These are phyloP conservation scores for Coemansia umbellata DNA, from an alignment of 192 early-diverging fungal genomes.

Conservation along the genomic window DNA sequence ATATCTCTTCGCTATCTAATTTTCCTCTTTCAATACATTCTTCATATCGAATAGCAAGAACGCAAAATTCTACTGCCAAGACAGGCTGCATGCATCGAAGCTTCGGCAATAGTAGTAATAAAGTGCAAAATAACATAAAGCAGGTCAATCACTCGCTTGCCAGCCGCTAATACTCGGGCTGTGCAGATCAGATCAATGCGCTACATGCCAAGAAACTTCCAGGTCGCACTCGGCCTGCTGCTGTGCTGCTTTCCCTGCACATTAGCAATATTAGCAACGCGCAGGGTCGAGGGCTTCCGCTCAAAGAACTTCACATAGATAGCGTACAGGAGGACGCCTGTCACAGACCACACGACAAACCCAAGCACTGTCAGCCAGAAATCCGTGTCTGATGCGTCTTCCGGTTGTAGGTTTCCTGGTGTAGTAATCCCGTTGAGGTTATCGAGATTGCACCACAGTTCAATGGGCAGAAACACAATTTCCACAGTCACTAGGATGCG, in stretches of 20 bases:
- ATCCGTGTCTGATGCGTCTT: slow-evolving; percentile 15
- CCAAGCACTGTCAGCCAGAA: slow-evolving; percentile 42
- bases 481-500: slow-evolving; percentile 36
- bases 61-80: too few species aligned
- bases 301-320: slow-evolving; percentile 44
- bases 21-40: too few species aligned
- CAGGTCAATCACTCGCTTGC: too few species aligned
- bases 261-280: slow-evolving; percentile 1
- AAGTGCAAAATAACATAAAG: too few species aligned
- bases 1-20: too few species aligned
- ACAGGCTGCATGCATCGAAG: too few species aligned
- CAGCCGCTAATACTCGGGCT: too few species aligned
- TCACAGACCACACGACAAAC: slow-evolving; percentile 31
- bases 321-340: slow-evolving; percentile 23
- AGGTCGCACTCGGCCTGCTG: too few species aligned
- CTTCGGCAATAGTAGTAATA: too few species aligned
- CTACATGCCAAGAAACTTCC: too few species aligned
- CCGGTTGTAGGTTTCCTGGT: slow-evolving; percentile 31
- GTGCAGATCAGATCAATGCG: too few species aligned
- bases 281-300: slow-evolving; percentile 14
- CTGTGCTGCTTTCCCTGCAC: slow-evolving; percentile 6
- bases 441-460: slow-evolving; percentile 47
- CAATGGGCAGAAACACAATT: slow-evolving; percentile 44
- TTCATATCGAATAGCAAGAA: too few species aligned
- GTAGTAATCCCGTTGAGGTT: slow-evolving; percentile 44